Base-by-base conservation (phyloP, 371 early-diverging fungal species). In the Cokeromyces recurvatus region DNA sequence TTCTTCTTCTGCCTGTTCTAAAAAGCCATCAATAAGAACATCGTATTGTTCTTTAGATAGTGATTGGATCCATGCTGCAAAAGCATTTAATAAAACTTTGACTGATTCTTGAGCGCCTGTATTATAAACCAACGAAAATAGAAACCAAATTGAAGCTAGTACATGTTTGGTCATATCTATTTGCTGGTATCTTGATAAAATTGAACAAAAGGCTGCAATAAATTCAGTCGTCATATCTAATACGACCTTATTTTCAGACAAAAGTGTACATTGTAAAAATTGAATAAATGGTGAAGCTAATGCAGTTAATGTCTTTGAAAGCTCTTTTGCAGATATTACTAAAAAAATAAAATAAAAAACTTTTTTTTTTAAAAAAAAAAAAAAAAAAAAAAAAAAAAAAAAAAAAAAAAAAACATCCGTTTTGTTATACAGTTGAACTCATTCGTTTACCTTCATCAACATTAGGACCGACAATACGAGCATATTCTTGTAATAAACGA, bases 101-200 rank as follows among this genome's bases (percentile, higher is more conserved):
- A n/a, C 22, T 37, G 1, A 17, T 14, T 10, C 17, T 21, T 20
- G 7, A 12, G 36, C 51, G 55, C 58, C 59, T 31, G 52, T 43
- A 6, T 49, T 44, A n/a, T 34, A 39, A 10, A 57, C 44, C 46
- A 53, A 22, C 15, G 57, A 38, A 42, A 57, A 66, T 2, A 66
- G 54, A 46, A 68, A 60, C 68, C 68, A 72, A 17, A 68, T 47
- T 10, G 64, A 48, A 25, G 64, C 64, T 1, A 59, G 14, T 3
- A 50, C 50, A 55, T 46, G 45, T 45, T 63, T 60, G 3, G 64
- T 55, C 1, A 43, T 51, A 34, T 68, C 51, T 1, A 48, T 38
- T 38, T 56, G 44, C 20, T 64, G 55, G 36, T 68, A 51, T 25
- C 54, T 50, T 11, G 62, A 42, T 21, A 65, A 25, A 7, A 59